Conservation (phyloP, 1,284 basidiomycete species). For the Megacollybia platyphylla region DNA sequence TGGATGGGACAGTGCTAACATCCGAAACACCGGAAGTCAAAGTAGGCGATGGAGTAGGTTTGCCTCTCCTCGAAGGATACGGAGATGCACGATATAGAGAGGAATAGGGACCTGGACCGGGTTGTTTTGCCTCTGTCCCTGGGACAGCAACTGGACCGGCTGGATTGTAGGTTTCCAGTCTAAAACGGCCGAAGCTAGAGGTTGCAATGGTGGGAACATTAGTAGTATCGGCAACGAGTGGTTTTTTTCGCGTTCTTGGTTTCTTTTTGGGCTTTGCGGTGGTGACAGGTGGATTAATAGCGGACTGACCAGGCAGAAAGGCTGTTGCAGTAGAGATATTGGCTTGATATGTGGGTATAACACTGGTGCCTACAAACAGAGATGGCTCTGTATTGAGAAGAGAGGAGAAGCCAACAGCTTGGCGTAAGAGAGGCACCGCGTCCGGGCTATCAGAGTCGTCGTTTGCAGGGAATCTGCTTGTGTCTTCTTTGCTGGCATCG, state of each 20-base stretch:
- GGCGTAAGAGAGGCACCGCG: conserved; percentile 36
- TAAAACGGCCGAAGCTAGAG: conserved; percentile 22
- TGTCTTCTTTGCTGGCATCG: conserved; percentile 16
- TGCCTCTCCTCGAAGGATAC: background rate
- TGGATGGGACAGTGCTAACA: background rate
- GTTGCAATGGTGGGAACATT: conserved; percentile 8
- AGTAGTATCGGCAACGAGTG: conserved; percentile 10
- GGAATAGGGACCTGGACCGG: conserved; percentile 16
- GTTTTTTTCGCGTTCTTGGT: conserved; percentile 12
- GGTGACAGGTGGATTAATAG: conserved; percentile 12
- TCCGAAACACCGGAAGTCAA: background rate
- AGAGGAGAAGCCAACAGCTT: conserved; percentile 36
- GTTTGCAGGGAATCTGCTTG: conserved; percentile 20
- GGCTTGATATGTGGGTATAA: conserved; percentile 30
- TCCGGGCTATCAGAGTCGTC: conserved; percentile 33
- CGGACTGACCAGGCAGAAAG: conserved; percentile 40
- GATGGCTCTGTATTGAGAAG: conserved; percentile 12
- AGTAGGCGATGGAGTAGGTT: background rate
- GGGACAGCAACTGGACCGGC: conserved; percentile 8
- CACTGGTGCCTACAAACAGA: conserved; percentile 1
- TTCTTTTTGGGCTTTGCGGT: conserved; percentile 14
- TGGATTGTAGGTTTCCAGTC: conserved; percentile 17
- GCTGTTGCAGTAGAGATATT: conserved; percentile 14
- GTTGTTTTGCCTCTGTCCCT: background rate
- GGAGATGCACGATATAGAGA: conserved; percentile 18